Base-by-base conservation (phyloP, 768 basidiomycete genomes). In the Tulasnella calospora region DNA sequence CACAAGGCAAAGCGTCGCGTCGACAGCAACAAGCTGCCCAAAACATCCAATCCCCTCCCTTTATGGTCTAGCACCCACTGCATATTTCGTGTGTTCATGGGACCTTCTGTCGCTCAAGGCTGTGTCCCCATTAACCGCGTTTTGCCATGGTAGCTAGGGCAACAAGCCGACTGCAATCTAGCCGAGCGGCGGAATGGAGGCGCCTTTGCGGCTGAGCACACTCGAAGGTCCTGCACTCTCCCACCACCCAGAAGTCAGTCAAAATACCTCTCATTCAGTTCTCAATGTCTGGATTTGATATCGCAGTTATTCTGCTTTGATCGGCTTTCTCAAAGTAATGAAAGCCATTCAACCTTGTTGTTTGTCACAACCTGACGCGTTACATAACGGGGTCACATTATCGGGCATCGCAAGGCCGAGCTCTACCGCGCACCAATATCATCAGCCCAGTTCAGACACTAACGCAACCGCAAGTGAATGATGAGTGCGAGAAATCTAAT, bases 11-110 rank as follows among this genome's bases (percentile, higher is more conserved):
- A 57, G 55, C 61, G 61, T 67, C 61, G 61, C 61, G 61, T 67
- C 61, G 61, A 67, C 61, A 67, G 33, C 61, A 27, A 33, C 61
- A 67, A 67, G 61, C 61, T 67, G 61, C 61, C 61, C 61, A 67
- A 67, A 67, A 67, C 61, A 67, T 67, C 61, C 55, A 57, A 67
- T 67, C 61, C n/a, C 61, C 61, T 67, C 61, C 61, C 61, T 67
- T 67, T 67, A 67, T 67, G 30, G 61, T 13, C 61, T 67, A 67
- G 61, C 27, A 67, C 61, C 27, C 61, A 27, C 12, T 33, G 55
- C 9, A 23, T n/a, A 23, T 57, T 33, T 67, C 61, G 30, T 9
- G 55, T 67, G 30, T 5, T 33, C 30, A 30, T 33, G 10, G 55
- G 44, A 19, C 19, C 55, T 23, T 57, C 8, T 13, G 61, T 30